A percentile compares a stretch with the other conserved stretches of the same genome.
Conservation (phyloP, 176 grass and related monocot species). For the Tillandsia leiboldiana region DNA sequence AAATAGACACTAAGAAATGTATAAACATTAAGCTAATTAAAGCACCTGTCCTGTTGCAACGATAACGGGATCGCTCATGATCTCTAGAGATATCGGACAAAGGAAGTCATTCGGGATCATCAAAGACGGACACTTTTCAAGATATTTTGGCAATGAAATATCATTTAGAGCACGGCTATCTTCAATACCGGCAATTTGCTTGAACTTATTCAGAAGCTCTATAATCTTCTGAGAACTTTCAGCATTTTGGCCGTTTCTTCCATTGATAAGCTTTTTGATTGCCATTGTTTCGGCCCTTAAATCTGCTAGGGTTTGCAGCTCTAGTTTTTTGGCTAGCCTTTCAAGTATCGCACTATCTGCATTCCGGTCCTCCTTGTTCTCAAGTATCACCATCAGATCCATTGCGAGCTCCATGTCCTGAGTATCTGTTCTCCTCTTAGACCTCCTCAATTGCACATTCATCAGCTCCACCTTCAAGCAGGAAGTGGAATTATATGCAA, state of each 20-base stretch:
- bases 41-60: slow-evolving; percentile 38
- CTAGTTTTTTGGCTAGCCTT: slow-evolving; percentile 53
- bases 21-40: background rate
- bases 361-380: slow-evolving; percentile 38
- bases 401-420: slow-evolving; percentile 66
- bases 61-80: slow-evolving; percentile 66
- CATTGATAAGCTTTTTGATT: slow-evolving; percentile 54
- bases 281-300: slow-evolving; percentile 69
- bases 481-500: background rate
- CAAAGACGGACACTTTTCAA: slow-evolving; percentile 60
- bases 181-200: slow-evolving; percentile 45
- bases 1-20: background rate
- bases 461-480: slow-evolving; percentile 46
- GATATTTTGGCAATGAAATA: slow-evolving; percentile 54
- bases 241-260: slow-evolving; percentile 31
- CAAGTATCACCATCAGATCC: slow-evolving; percentile 69
- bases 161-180: slow-evolving; percentile 45
- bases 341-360: slow-evolving; percentile 54
- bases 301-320: slow-evolving; percentile 43
- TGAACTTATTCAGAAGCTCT: slow-evolving; percentile 44
- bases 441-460: slow-evolving; percentile 47
- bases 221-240: slow-evolving; percentile 49
- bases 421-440: slow-evolving; percentile 50
- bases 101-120: slow-evolving; percentile 63
- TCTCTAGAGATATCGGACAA: slow-evolving; percentile 64